Percentiles rank a stretch among this genome's conserved stretches.
Conservation (phyloP, 441 rosid species). For the Biscutella laevigata region DNA sequence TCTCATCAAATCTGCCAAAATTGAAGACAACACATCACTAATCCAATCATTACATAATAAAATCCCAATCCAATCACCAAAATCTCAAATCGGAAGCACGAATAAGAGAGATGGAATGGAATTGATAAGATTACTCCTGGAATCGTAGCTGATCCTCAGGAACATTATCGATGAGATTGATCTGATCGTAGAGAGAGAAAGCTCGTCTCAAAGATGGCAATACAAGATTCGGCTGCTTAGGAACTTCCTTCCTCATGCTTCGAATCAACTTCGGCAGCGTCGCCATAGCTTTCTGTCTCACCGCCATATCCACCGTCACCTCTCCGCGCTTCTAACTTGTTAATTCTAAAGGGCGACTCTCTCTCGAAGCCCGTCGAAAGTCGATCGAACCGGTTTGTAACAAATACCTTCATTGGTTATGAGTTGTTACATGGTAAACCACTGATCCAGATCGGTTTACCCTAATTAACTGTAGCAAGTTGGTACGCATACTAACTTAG, state of each 20-base stretch:
- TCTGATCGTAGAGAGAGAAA: slow-evolving; percentile 81
- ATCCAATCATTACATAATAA: neutral
- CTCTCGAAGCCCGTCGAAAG: neutral
- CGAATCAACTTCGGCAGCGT: slow-evolving; percentile 46
- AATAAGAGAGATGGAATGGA: neutral
- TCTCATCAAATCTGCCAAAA: slow-evolving; percentile 54
- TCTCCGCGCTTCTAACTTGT: neutral
- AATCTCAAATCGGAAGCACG: neutral
- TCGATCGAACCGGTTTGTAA: neutral
- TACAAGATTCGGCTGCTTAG: slow-evolving; percentile 17
- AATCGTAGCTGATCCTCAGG: slow-evolving; percentile 80
- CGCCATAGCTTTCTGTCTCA: slow-evolving; percentile 33
- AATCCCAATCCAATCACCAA: neutral
- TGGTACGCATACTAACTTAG: neutral
- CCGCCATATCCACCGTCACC: slow-evolving; percentile 25
- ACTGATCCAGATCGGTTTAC: neutral
- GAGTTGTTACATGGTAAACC: neutral
- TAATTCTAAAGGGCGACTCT: neutral
- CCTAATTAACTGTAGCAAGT: neutral
- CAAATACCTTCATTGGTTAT: neutral
- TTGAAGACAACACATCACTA: too few relatives aligned
- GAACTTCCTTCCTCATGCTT: slow-evolving; percentile 33
- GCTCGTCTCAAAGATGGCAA: slow-evolving; percentile 69
- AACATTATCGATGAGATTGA: slow-evolving; percentile 71
- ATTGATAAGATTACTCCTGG: slow-evolving; percentile 32